Evolutionary conservation across 768 basidiomycete species (phyloP), one percentile per base, ranked within the genome.

Genomic region (Tricholoma sp.): DNA sequence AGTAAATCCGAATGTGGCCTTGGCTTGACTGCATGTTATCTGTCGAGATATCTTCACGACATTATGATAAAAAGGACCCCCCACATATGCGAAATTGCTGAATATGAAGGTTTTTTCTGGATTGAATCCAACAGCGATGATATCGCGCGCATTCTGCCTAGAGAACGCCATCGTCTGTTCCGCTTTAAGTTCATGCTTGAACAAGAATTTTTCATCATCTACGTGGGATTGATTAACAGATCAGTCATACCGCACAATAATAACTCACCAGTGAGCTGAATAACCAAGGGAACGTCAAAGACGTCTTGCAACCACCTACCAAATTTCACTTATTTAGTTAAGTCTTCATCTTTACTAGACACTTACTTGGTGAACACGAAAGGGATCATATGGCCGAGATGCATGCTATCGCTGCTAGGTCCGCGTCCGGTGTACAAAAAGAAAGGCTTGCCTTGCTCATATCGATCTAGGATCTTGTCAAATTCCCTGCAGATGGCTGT

Each of bases 201-300:
- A 97, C 48, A 99, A 72, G 77, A 98, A 99, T 70, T 99, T 99
- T 70, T 99, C 97, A 70, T 99, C 97, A 66, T 99, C 97, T 92
- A 62, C 5, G 13, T 5, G 11, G 1, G 6, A 4, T 11, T 51
- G 15, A 36, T 31, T 39, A 34, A 48, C 5, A 11, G 10, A 18
- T 9, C 29, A 13, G 11, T 20, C 18, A 37, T 17, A 39, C 9
- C 12, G 32, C 5, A 20, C 13, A 11, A 33, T 31, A 31, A n/a
- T 13, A 24, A 50, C 77, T 47, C 55, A 89, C 94, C 94, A 37
- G 97, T 99, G 2, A 99, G 81, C 70, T 99, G 97, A 55, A 99
- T 79, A 56, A 99, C 97, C 32, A 98, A 76, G 4, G 97, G 95
- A 6, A 92, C 91, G 58, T 94, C 81, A 68, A 99, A 98, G 17